Conservation (phyloP, 2,329 filamentous ascomycete genomes). For the Pseudogymnoascus sp. region DNA sequence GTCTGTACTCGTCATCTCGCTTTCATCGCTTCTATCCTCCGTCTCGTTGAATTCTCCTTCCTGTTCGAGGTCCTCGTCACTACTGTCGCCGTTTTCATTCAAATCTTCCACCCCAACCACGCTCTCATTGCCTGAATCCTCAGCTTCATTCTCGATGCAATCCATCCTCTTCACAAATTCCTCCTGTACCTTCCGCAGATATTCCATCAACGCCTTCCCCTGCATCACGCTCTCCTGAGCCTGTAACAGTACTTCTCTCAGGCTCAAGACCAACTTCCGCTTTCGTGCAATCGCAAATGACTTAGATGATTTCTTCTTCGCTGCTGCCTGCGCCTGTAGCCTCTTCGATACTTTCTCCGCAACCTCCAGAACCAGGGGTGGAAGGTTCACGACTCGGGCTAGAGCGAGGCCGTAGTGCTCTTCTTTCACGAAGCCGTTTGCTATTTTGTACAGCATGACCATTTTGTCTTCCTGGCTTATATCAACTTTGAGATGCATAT, state of each 20-base stretch:
- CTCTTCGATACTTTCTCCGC: conserved; percentile 60
- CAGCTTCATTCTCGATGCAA: conserved; percentile 40
- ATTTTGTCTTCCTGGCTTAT: conserved; percentile 53
- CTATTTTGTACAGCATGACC: conserved; percentile 82
- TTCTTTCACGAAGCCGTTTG: conserved; percentile 61
- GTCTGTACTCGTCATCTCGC: background rate
- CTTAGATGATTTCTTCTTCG: conserved; percentile 51
- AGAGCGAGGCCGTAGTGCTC: conserved; percentile 79
- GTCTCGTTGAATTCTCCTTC: background rate
- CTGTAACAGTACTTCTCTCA: conserved; percentile 66
- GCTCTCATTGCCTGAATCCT: background rate
- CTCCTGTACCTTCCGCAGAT: conserved; percentile 60
- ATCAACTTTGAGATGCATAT: conserved; percentile 71
- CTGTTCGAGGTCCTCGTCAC: background rate
- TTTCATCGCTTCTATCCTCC: background rate
- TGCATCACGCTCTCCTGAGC: conserved; percentile 59
- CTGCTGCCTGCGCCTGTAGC: conserved; percentile 51
- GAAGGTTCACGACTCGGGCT: conserved; percentile 67
- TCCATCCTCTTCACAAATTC: conserved; percentile 71
- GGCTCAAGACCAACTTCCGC: conserved; percentile 63
- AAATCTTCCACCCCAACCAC: background rate
- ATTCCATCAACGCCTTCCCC: conserved; percentile 52
- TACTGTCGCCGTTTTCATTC: background rate
- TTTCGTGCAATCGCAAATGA: conserved; percentile 53
- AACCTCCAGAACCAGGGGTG: conserved; percentile 55